Percentiles rank a stretch among this genome's conserved stretches.
These are phyloP conservation scores for Geotrichum cucujoidarum DNA, from an alignment of 1,139 yeast species.

Conservation along the genomic window DNA sequence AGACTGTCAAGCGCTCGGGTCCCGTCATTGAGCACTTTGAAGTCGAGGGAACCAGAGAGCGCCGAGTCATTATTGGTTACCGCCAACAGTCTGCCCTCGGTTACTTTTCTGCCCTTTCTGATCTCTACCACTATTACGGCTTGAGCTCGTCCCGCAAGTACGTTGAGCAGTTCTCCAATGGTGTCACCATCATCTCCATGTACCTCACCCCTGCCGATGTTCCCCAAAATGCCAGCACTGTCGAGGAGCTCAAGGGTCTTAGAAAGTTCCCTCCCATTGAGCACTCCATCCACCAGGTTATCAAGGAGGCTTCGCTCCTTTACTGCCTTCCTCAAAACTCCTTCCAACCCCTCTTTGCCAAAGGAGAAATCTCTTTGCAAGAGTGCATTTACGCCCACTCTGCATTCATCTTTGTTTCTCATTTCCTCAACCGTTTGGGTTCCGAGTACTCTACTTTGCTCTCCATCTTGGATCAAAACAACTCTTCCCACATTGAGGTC, in stretches of 20 bases:
- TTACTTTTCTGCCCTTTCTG: conserved; percentile 82
- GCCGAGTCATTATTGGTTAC: conserved; percentile 84
- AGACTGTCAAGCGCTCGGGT: conserved; percentile 74
- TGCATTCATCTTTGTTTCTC: conserved; percentile 88
- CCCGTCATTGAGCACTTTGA: conserved; percentile 90
- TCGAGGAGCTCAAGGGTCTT: conserved; percentile 34
- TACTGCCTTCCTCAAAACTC: conserved; percentile 87
- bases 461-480: conserved; percentile 57
- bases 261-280: conserved; percentile 48
- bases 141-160: conserved; percentile 82
- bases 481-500: conserved; percentile 62
- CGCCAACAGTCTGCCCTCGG: conserved; percentile 80
- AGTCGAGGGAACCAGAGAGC: conserved; percentile 70
- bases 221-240: conserved; percentile 37
- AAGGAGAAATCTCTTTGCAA: conserved; percentile 81
- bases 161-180: conserved; percentile 90
- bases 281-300: conserved; percentile 81
- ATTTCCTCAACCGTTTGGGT: conserved; percentile 90
- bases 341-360: conserved; percentile 69
- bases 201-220: conserved; percentile 59
- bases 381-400: conserved; percentile 93
- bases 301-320: conserved; percentile 88
- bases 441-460: conserved; percentile 75
- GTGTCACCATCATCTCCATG: conserved; percentile 79
- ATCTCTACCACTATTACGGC: conserved; percentile 85